phyloP scores from a whole-genome alignment of 371 early-diverging fungal genomes.

The Mortierella sp. region DNA sequence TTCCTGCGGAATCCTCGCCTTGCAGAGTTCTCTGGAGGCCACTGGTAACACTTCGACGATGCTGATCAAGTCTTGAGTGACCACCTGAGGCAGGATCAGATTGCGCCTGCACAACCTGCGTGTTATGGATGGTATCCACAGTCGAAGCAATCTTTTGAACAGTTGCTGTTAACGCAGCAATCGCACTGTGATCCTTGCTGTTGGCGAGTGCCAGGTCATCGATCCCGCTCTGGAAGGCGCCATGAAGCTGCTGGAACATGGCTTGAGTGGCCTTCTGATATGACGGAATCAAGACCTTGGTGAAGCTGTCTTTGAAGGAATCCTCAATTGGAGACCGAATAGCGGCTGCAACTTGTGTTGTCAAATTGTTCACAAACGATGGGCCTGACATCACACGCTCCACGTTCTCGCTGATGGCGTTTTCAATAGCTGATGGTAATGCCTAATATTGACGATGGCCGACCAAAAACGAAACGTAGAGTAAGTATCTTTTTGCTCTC shows the following conservation, averaged over 20 bases:
- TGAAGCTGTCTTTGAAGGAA: constrained; percentile 56
- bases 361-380: constrained; percentile 42
- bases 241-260: constrained; percentile 57
- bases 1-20: constrained; percentile 18
- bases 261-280: constrained; percentile 57
- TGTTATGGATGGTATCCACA: constrained; percentile 27
- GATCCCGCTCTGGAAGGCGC: constrained; percentile 54
- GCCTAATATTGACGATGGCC: constrained; percentile 10
- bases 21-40: constrained; percentile 43
- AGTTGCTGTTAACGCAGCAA: constrained; percentile 14
- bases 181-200: constrained; percentile 32
- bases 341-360: constrained; percentile 46
- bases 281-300: constrained; percentile 53
- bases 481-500: not conserved
- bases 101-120: constrained; percentile 31
- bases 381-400: constrained; percentile 61
- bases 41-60: constrained; percentile 25
- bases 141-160: constrained; percentile 18
- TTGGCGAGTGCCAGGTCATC: constrained; percentile 33
- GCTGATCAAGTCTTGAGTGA: constrained; percentile 16
- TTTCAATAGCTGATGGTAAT: constrained; percentile 59
- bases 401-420: constrained; percentile 60
- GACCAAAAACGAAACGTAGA: not conserved
- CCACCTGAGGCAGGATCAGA: constrained; percentile 7
- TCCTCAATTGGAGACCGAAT: constrained; percentile 55